Base-by-base conservation (phyloP, 2,329 filamentous ascomycete genomes). In the Tympanopsis confertula region DNA sequence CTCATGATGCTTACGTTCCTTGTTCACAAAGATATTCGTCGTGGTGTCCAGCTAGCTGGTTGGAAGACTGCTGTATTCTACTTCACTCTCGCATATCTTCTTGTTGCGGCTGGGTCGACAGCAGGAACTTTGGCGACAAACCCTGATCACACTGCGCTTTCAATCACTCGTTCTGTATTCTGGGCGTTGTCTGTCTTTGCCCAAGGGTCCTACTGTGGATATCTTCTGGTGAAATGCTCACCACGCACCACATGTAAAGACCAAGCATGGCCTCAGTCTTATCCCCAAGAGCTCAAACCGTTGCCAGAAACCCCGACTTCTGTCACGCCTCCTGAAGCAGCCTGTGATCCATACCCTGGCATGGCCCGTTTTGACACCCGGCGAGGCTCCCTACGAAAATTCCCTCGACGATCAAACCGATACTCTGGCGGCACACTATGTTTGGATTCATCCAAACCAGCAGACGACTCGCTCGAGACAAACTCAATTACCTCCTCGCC, bases 111-210 rank as follows among this genome's bases (percentile, higher is more conserved):
- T 7, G 30, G 30, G 7, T 7, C 17, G 7, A 33, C 30, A 33
- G 30, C 30, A 12, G 30, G 30, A 7, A 18, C 15, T 7, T 7
- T 33, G 7, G 30, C 15, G 15, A 13, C n/a, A 18, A 15, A 33
- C 10, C 30, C n/a, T 26, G 22, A 26, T n/a, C 7, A 26, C 22
- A n/a, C 7, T 26, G 35, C 26, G 15, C 30, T 53, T 13, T 47
- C 61, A 28, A 46, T 56, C 20, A 51, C 51, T 15, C 58, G 63
- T 30, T 58, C 59, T 38, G 49, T 55, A 7, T 42, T 56, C 26
- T 59, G 55, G 54, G 47, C 47, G 3, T 37, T 55, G 3, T 56
- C 56, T 2, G 43, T 58, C 7, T 48, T 58, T 10, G 36, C 40
- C 3, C 50, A 60, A 37, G 50, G 51, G 13, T 35, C 53, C 3